Evolutionary conservation across 2,329 filamentous ascomycete species (phyloP), one percentile per base, ranked within the genome.

Genomic region (Claviceps sp.): DNA sequence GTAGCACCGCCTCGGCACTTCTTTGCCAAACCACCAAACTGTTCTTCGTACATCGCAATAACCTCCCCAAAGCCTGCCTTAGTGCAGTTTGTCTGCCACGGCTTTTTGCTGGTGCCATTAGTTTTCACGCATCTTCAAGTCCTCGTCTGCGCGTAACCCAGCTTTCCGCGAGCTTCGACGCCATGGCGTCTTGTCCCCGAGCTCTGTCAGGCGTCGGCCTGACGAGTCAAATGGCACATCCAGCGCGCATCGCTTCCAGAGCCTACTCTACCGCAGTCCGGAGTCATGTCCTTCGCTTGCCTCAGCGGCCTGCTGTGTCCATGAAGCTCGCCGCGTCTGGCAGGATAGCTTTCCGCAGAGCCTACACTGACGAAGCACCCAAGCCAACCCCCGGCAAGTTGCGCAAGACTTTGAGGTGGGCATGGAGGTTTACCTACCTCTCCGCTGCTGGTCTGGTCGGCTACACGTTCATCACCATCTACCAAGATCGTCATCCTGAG

Each of bases 361-460:
- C 66, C 54, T 76, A 76, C 57, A 77, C 80, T 52, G 75, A 81
- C 60, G 71, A 70, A 55, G 66, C 71, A 30, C 71, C 73, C 50
- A 65, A 71, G 55, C 69, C 74, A 60, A 78, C 73, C 66, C 68
- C 72, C 44, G 70, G 73, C 62, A 80, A 82, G 64, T 84, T 93
- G 70, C 72, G 82, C 54, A 73, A 73, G 52, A 77, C 81, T 58
- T 75, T 97, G 65, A 80, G 80, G 66, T 95, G 86, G 83, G 71
- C 83, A 54, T 97, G 89, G 87, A 82, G 93, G 61, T 65, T 89
- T 62, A 87, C 85, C 52, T 89, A 91, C 66, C 70, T 96, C 57
- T 85, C 86, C 52, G 68, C 81, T 55, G 68, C 93, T 56, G 86
- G 77, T 57, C 76, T 83, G 54, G 65, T 86, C 43, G 87, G 74